These are phyloP conservation scores for Cryphonectria carpinicola DNA, from an alignment of 2,329 filamentous ascomycete species.

Conservation along the genomic window DNA sequence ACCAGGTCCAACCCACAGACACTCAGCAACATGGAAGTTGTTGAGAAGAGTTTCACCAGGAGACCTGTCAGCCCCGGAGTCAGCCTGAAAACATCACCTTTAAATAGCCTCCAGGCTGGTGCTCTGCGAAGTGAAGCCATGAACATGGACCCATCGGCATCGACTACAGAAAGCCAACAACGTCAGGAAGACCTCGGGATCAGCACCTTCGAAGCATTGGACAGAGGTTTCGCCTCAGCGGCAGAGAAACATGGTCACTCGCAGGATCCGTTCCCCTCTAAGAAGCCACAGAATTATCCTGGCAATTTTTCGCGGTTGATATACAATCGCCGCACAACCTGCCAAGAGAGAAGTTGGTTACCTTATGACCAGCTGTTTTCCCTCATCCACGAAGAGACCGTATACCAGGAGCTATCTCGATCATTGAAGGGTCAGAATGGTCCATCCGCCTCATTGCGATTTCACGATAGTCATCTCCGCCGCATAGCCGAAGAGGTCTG, in stretches of 20 bases:
- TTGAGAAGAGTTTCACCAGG: too few species aligned
- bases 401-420: background rate
- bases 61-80: too few species aligned
- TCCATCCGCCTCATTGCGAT: background rate
- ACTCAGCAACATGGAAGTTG: too few species aligned
- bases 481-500: background rate
- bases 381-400: background rate
- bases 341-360: background rate
- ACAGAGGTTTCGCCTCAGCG: background rate
- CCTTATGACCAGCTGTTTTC: background rate
- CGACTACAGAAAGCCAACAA: background rate
- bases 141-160: background rate
- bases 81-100: background rate
- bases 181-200: background rate
- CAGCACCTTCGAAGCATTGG: background rate
- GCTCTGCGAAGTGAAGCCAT: background rate
- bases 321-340: background rate
- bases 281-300: background rate
- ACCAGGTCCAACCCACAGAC: too few species aligned
- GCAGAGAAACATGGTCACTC: background rate
- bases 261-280: background rate
- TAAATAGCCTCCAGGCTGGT: background rate
- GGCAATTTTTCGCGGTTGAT: background rate
- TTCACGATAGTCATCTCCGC: background rate
- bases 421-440: background rate